These are phyloP conservation scores for Boletellus dicymbophilus DNA, from an alignment of 1,284 basidiomycete genomes.

Conservation along the genomic window DNA sequence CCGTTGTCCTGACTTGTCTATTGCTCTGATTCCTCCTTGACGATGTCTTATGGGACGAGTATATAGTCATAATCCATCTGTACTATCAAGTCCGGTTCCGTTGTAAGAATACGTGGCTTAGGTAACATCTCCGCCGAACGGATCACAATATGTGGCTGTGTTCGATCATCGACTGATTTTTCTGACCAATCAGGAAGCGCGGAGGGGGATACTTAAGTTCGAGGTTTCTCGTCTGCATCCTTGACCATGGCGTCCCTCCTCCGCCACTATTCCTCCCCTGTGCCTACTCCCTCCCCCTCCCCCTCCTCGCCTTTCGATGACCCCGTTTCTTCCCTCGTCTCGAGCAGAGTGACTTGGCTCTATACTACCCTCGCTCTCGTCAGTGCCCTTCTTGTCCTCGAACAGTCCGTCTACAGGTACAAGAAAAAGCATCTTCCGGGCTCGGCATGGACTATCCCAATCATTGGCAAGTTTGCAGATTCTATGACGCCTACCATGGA, in stretches of 20 bases:
- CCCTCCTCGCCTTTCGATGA: constrained; percentile 42
- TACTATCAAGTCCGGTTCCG: too few species aligned
- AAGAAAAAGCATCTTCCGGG: constrained; percentile 91
- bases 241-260: constrained; percentile 38
- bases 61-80: background rate
- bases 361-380: constrained; percentile 67
- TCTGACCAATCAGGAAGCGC: constrained; percentile 21
- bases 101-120: too few species aligned
- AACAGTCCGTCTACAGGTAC: constrained; percentile 83
- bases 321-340: constrained; percentile 43
- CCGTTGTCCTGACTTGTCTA: constrained; percentile 5
- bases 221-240: background rate
- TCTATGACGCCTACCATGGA: constrained; percentile 88
- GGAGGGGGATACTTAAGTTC: constrained; percentile 8
- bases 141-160: constrained; percentile 22
- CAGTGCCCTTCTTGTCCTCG: constrained; percentile 67
- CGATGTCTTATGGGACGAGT: background rate
- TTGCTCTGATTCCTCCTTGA: constrained; percentile 11
- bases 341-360: constrained; percentile 52
- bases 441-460: constrained; percentile 87
- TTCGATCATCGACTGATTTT: constrained; percentile 26
- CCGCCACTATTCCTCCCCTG: constrained; percentile 37
- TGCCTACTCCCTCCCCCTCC: constrained; percentile 43
- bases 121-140: too few species aligned
- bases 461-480: constrained; percentile 93